Evolutionary conservation across 2,329 filamentous ascomycete genomes (phyloP).

Genomic region (Neonectria coccinea): DNA sequence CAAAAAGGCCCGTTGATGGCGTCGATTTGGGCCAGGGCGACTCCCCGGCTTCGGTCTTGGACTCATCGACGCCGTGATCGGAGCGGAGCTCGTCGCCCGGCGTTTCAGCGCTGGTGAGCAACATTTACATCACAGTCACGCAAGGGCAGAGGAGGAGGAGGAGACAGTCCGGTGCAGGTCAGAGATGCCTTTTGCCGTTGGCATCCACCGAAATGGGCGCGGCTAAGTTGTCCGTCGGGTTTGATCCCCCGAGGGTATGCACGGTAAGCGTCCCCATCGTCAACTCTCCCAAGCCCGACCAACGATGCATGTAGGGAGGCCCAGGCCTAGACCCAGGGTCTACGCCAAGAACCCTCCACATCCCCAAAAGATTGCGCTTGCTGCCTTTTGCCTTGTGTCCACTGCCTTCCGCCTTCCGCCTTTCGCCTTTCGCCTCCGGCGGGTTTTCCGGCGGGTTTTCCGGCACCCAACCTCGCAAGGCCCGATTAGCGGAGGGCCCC

Average conservation of each 20-base stretch:
- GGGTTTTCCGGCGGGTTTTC: too few relatives aligned
- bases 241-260: conserved; percentile 14
- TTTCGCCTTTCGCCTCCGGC: background rate
- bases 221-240: background rate
- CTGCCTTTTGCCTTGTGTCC: background rate
- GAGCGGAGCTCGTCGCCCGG: conserved; percentile 8
- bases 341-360: conserved; percentile 14
- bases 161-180: background rate
- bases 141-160: background rate
- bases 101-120: conserved; percentile 14
- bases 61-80: conserved; percentile 16
- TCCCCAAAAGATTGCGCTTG: conserved; percentile 1
- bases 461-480: conserved; percentile 2
- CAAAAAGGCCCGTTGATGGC: conserved; percentile 13
- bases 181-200: conserved; percentile 5
- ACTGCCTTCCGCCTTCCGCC: background rate
- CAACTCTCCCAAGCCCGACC: background rate
- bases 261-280: conserved; percentile 13
- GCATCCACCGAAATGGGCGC: conserved; percentile 1
- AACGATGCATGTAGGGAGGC: background rate
- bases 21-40: background rate
- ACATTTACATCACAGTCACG: background rate
- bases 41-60: background rate
- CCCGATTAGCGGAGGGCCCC: too few relatives aligned
- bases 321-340: conserved; percentile 11